A percentile compares a stretch with the other conserved stretches of the same genome.
phyloP scores from a whole-genome alignment of 305 asterid species.

The Rubia peregrina region DNA sequence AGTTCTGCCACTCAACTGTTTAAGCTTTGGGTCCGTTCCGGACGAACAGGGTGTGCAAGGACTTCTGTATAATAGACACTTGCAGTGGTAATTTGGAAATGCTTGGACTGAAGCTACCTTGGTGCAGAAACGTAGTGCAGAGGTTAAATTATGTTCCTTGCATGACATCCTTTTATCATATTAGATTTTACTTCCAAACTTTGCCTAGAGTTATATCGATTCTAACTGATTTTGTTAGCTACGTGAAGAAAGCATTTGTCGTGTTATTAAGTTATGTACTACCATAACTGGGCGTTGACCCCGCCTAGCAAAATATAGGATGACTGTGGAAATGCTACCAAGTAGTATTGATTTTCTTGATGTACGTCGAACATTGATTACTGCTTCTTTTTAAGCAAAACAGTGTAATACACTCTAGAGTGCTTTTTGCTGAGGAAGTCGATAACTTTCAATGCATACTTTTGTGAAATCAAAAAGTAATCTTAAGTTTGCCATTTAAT shows the following conservation, averaged over 20 bases:
- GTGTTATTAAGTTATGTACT: neutral
- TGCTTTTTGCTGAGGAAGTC: neutral
- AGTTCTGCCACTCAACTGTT: constrained; percentile 23
- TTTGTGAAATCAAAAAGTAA: neutral
- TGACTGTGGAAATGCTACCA: neutral
- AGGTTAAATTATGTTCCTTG: constrained; percentile 41
- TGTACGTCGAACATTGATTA: neutral
- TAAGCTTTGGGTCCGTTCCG: constrained; percentile 36
- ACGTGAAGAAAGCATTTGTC: neutral
- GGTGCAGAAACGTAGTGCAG: constrained; percentile 67
- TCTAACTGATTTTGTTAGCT: neutral
- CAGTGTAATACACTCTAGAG: neutral
- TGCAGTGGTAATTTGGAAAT: constrained; percentile 90
- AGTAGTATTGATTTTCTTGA: neutral
- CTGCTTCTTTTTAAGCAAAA: neutral
- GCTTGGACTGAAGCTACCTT: constrained; percentile 71
- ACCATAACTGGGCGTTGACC: neutral
- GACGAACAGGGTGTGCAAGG: constrained; percentile 96
- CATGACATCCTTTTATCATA: neutral
- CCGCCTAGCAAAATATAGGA: neutral
- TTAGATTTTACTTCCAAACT: neutral
- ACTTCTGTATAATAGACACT: constrained; percentile 78
- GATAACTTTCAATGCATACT: neutral
- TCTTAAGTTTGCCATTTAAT: neutral
- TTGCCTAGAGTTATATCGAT: neutral